phyloP scores from a whole-genome alignment of 179 eudicot species.

The Silene coronaria region DNA sequence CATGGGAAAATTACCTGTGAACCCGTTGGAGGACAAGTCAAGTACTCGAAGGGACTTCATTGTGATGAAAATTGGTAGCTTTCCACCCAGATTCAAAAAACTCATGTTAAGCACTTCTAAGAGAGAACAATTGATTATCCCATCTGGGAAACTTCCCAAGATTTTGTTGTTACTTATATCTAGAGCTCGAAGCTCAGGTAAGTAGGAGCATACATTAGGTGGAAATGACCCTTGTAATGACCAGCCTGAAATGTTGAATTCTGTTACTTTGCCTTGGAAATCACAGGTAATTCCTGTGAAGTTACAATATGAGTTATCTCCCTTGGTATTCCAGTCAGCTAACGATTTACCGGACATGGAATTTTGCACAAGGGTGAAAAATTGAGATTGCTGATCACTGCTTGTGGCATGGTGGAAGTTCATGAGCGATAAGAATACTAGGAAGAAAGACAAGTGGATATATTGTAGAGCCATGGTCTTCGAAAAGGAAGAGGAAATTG shows the following conservation, averaged over 20 bases:
- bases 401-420: constrained; percentile 25
- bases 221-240: constrained; percentile 64
- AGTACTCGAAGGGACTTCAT: constrained; percentile 45
- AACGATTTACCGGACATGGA: constrained; percentile 48
- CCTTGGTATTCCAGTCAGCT: constrained; percentile 43
- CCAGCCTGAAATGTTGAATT: constrained; percentile 53
- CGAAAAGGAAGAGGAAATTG: constrained; percentile 6
- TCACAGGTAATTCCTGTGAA: constrained; percentile 66
- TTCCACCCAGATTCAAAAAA: constrained; percentile 41
- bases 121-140: constrained; percentile 59
- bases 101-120: constrained; percentile 66
- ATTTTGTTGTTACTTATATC: constrained; percentile 50
- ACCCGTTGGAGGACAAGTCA: constrained; percentile 55
- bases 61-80: constrained; percentile 57
- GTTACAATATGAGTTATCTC: constrained; percentile 43
- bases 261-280: constrained; percentile 37
- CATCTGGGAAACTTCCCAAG: constrained; percentile 47
- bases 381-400: constrained; percentile 43
- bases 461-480: constrained; percentile 42
- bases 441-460: constrained; percentile 24
- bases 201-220: constrained; percentile 54
- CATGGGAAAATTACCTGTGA: constrained; percentile 66
- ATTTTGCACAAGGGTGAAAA: constrained; percentile 53
- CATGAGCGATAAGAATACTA: constrained; percentile 29
- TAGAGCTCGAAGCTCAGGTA: constrained; percentile 53